Base-by-base conservation (phyloP, 2,329 filamentous ascomycete species). In the Trichoderma guizhouense region DNA sequence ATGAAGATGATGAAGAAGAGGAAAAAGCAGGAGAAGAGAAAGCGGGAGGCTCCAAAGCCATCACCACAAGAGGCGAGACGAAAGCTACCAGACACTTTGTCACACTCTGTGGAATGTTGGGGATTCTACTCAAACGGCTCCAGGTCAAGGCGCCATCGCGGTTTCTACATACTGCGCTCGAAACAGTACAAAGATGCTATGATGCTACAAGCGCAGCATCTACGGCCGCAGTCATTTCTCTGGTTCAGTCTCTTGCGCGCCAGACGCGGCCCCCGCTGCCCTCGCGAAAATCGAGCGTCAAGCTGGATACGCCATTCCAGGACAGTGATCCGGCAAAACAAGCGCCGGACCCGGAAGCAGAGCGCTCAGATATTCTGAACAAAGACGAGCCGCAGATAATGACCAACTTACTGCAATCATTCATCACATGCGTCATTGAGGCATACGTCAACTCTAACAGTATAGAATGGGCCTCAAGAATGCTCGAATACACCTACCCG, bases 101-200 rank as follows among this genome's bases (percentile, higher is more conserved):
- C 75, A 86, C 88, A 7, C 83, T 95, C 3, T 85, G 94, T 36
- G 89, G 89, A 61, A 90, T 95, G 84, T 86, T 96, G 14, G 87
- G 89, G 36, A 91, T 93, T 71, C 83, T 95, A 14, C 92, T 95
- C 80, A 87, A 86, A 69, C 86, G 93, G 72, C 90, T 96, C 78
- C 90, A 91, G 81, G 93, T 93, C 7, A 93, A 92, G 79, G 90
- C 90, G 73, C 93, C 93, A 2, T 94, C 92, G 62, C 88, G 92
- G 39, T 96, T 95, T 80, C 85, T 96, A 24, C 92, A 92, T 66
- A 90, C 90, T 0, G 92, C 91, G n/a, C 84, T 96, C 18, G 89
- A 92, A 74, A 91, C 92, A 30, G 89, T 95, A 62, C 86, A 91
- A 69, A 84, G 87, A 70, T 88, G 89, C 58, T 95, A 93, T 79